Evolutionary conservation across 192 early-diverging fungal species (phyloP), one percentile per base, ranked within the genome.

Genomic region (Backusella westeae): DNA sequence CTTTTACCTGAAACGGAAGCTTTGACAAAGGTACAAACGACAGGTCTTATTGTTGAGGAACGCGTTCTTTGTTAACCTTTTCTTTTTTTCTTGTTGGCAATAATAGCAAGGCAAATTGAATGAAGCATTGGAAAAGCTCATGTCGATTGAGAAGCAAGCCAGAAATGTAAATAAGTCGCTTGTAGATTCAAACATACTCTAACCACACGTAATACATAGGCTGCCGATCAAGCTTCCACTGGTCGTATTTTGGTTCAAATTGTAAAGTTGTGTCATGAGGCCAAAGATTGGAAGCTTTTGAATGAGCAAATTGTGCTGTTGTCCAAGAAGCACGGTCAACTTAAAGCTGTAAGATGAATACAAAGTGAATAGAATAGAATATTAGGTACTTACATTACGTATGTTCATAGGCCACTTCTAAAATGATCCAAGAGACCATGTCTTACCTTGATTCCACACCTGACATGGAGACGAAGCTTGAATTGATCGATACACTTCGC

Each of bases 291-390:
- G 94, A 93, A 93, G 81, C 80, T 94, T 72, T 87, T 99, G 78
- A 95, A 97, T 82, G 96, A 99, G 76, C 85, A 98, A 75, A 91
- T 99, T 49, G 90, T 94, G 12, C 80, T 96, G 29, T 85, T 99
- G 71, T 93, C 96, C n/a, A 99, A 99, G 86, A 98, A 97, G 80
- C 94, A 97, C 85, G 98, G 95, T 23, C 92, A 98, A 77, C 85
- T 99, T 78, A 98, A 98, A 84, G 86, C 87, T 75, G 91, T 93
- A 78, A 69, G 80, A 71, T 19, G 32, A 0, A n/a, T 29, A 69
- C 1, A 69, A 39, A 69, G 3, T 49, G 4, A 44, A 32, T 46
- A 2, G 14, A 46, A 6, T 32, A 71, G 14, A 70, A 3, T 49
- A 44, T 34, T 6, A n/a, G 19, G 6, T 21, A 32, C 35, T 63